Conservation (phyloP, 257 asterid genomes). For the Parsonsia alboflavescens region DNA sequence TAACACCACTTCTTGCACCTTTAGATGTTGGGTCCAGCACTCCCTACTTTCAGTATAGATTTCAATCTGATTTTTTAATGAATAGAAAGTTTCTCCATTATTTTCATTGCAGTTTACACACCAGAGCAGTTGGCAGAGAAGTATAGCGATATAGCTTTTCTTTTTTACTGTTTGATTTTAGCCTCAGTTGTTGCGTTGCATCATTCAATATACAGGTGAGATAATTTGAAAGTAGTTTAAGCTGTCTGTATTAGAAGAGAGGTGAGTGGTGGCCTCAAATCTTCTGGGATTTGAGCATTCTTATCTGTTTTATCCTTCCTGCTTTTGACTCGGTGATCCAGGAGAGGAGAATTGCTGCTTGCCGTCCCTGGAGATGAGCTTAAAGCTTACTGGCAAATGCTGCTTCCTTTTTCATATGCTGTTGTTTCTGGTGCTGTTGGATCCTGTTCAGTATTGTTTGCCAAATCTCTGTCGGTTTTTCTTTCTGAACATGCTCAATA, state of each 20-base stretch:
- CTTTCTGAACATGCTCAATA: slow-evolving; percentile 17
- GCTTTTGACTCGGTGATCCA: slow-evolving; percentile 27
- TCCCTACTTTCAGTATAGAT: not conserved
- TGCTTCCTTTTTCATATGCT: slow-evolving; percentile 91
- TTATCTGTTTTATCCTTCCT: not conserved
- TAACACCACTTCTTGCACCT: not conserved
- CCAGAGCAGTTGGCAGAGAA: slow-evolving; percentile 93
- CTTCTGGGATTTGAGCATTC: not conserved
- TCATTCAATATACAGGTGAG: slow-evolving; percentile 65
- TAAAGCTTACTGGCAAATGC: slow-evolving; percentile 80
- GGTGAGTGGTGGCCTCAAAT: slow-evolving; percentile 5
- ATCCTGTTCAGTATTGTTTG: slow-evolving; percentile 91
- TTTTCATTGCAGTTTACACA: slow-evolving; percentile 60
- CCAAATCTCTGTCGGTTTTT: slow-evolving; percentile 78
- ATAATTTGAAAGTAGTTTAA: slow-evolving; percentile 12
- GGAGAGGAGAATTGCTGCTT: slow-evolving; percentile 73
- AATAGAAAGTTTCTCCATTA: not conserved
- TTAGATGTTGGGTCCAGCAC: not conserved
- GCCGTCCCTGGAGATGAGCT: slow-evolving; percentile 57
- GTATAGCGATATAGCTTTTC: slow-evolving; percentile 72
- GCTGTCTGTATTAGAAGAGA: slow-evolving; percentile 3
- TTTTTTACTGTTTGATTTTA: slow-evolving; percentile 76
- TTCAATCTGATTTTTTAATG: slow-evolving; percentile 9
- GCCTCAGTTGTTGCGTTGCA: slow-evolving; percentile 56
- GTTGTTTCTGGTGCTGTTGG: slow-evolving; percentile 96